Conservation (phyloP, 441 rosid genomes). For the Populus tomentosa region DNA sequence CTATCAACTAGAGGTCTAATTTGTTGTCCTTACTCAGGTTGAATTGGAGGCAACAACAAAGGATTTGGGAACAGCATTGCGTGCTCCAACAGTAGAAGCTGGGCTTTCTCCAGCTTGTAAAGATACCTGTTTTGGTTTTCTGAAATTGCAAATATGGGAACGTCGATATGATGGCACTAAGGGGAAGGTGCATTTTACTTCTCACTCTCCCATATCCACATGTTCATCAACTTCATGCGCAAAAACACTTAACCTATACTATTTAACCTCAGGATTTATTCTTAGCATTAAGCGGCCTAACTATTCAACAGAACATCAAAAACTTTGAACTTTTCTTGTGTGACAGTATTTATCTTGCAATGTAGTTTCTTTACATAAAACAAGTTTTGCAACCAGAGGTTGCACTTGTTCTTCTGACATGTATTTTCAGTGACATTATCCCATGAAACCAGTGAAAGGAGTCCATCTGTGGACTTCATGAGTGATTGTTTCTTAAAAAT, state of each 20-base stretch:
- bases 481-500: neutral
- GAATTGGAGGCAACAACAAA: slow-evolving; percentile 75
- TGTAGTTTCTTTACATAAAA: neutral
- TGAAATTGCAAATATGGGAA: slow-evolving; percentile 86
- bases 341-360: neutral
- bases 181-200: slow-evolving; percentile 62
- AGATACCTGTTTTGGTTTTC: slow-evolving; percentile 70
- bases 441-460: neutral
- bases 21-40: slow-evolving; percentile 40
- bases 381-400: neutral
- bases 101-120: slow-evolving; percentile 89
- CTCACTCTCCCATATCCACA: neutral
- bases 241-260: neutral
- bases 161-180: slow-evolving; percentile 62
- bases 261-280: neutral
- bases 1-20: neutral
- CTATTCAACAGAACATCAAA: neutral
- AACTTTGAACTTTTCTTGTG: neutral
- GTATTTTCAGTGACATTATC: neutral
- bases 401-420: neutral
- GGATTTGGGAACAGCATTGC: slow-evolving; percentile 74
- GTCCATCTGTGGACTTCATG: neutral
- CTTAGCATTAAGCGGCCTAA: neutral
- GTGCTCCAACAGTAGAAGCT: slow-evolving; percentile 82
- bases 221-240: neutral